Base-by-base conservation (phyloP, 2,329 filamentous ascomycete genomes). In the Penicillium sp. region DNA sequence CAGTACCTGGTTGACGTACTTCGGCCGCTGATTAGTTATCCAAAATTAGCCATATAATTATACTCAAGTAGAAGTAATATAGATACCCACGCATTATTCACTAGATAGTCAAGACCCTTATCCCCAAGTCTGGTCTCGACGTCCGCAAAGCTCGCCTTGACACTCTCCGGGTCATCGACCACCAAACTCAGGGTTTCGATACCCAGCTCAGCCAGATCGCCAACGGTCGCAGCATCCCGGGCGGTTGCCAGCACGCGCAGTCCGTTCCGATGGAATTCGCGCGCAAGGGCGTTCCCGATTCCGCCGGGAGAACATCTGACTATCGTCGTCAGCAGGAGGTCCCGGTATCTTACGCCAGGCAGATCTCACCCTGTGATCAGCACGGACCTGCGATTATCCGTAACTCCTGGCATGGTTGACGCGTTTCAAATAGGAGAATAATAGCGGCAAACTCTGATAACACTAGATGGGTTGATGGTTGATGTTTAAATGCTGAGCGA, bases 191-290 rank as follows among this genome's bases (percentile, higher is more conserved):
- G 61, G 8, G 78, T 80, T 42, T 80, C 78, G 52, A 83, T 78
- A 4, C 75, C 78, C 4, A 73, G 56, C n/a, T 70, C 66, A 15
- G 71, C 71, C 12, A 81, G 66, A 52, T 80, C 75, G 28, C 71
- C 61, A 56, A 82, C 75, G 40, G 72, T 72, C 15, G 67, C 65
- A 33, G 75, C 71, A 47, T 78, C 71, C 58, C 81, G 75, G 10
- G 80, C 80, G 3, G 80, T 82, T 10, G 79, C 80, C 47, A 84
- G 76, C 46, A 84, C 81, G 23, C 77, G 74, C 49, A 79, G 69
- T 44, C 78, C 78, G 67, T 66, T 54, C 24, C 60, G 66, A 48
- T 80, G 73, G 60, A 84, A 84, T 58, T 82, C 79, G 15, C 73
- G 71, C 1, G 80, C 79, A 12, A 84, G 72, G 13, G 76, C 75